phyloP scores from a whole-genome alignment of 2,329 filamentous ascomycete species.

The Penicillium expansum region DNA sequence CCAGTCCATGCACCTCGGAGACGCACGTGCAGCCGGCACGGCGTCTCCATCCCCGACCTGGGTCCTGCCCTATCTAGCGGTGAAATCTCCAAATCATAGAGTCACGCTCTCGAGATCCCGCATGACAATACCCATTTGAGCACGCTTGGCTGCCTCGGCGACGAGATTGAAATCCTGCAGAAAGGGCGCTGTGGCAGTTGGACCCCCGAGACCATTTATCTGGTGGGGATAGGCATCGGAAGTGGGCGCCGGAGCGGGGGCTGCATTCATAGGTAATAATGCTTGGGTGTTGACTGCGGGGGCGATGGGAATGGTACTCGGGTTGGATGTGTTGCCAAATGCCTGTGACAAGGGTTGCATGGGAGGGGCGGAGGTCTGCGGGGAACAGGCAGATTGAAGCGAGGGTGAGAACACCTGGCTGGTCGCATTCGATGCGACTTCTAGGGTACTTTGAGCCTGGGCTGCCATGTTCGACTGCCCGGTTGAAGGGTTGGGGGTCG shows the following conservation, averaged over 20 bases:
- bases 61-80: slow-evolving; percentile 10
- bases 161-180: slow-evolving; percentile 80
- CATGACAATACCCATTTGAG: slow-evolving; percentile 85
- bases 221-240: slow-evolving; percentile 26
- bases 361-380: slow-evolving; percentile 15
- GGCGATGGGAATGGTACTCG: slow-evolving; percentile 8
- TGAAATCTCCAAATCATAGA: slow-evolving; percentile 25
- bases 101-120: slow-evolving; percentile 66
- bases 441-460: slow-evolving; percentile 14
- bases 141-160: slow-evolving; percentile 88
- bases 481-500: slow-evolving; percentile 11
- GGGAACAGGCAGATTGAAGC: slow-evolving; percentile 13
- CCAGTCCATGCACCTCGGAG: slow-evolving; percentile 12
- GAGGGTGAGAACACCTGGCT: slow-evolving; percentile 16
- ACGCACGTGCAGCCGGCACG: not conserved
- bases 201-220: slow-evolving; percentile 30
- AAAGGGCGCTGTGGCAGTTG: slow-evolving; percentile 56
- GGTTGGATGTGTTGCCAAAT: slow-evolving; percentile 8
- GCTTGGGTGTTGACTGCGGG: slow-evolving; percentile 14
- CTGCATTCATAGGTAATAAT: slow-evolving; percentile 10
- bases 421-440: slow-evolving; percentile 10
- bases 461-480: slow-evolving; percentile 7
- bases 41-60: not conserved
- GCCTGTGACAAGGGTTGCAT: slow-evolving; percentile 17
- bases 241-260: slow-evolving; percentile 5